Evolutionary conservation across 139 green algal genomes (phyloP).

Genomic region (Edaphochlamys debaryana): DNA sequence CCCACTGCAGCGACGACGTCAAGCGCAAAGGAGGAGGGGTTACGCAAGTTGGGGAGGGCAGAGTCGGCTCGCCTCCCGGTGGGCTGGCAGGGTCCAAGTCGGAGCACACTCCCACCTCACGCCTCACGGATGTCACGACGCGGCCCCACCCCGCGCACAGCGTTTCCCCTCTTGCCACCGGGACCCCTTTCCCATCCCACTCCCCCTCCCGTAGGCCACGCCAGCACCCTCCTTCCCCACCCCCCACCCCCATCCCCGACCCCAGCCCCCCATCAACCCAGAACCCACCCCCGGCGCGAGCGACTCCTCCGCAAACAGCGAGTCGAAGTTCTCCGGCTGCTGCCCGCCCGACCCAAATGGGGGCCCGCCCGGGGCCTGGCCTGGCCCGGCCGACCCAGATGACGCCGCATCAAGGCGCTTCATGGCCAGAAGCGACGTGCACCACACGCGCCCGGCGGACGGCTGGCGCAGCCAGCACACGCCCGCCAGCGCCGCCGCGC

Average conservation of each 20-base stretch:
- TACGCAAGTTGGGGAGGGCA: no score
- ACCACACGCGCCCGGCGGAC: conserved; percentile 3
- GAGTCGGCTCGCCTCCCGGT: no score
- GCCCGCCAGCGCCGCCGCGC: background rate
- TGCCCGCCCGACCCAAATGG: background rate
- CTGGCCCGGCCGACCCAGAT: background rate
- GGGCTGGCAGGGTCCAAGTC: no score
- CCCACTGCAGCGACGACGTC: background rate
- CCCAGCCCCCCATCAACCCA: no score
- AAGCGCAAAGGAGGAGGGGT: no score
- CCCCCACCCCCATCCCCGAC: background rate
- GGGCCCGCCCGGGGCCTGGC: background rate
- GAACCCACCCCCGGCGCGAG: background rate
- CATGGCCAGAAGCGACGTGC: background rate
- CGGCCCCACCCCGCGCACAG: no score
- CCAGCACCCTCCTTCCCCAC: no score
- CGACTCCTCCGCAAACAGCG: conserved; percentile 14
- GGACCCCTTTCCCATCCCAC: no score
- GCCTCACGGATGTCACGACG: no score
- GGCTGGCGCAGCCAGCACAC: conserved; percentile 39
- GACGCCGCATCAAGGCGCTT: background rate
- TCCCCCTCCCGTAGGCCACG: background rate
- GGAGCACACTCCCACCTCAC: no score
- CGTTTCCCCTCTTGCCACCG: no score
- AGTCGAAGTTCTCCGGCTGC: background rate